Evolutionary conservation across 257 asterid genomes (phyloP).

Genomic region (Solanum tarapatanum): DNA sequence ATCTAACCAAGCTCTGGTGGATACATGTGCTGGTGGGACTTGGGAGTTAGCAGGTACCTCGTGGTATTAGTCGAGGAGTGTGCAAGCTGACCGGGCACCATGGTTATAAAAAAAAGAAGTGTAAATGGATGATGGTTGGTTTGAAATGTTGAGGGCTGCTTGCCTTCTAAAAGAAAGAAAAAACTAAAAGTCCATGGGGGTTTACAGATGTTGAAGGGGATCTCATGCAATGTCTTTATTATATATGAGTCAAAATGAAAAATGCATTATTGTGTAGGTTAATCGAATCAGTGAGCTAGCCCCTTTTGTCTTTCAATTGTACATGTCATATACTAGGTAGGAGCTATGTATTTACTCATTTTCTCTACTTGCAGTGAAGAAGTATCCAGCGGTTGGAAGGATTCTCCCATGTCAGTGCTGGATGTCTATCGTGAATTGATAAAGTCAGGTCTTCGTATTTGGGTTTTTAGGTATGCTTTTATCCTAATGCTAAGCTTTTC

Average conservation of each 20-base stretch:
- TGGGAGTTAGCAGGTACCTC: neutral
- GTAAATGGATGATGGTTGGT: neutral
- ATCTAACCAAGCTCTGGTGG: neutral
- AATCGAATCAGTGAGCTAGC: neutral
- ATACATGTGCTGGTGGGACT: neutral
- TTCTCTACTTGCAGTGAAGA: slow-evolving; percentile 33
- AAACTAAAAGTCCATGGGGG: neutral
- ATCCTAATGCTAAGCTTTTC: slow-evolving; percentile 3
- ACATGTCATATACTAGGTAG: neutral
- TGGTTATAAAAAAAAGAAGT: neutral
- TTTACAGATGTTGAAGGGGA: neutral
- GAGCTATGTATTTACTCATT: neutral
- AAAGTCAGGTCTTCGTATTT: slow-evolving; percentile 60
- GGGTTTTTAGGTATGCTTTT: slow-evolving; percentile 78
- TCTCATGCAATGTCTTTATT: neutral
- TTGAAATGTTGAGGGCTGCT: neutral
- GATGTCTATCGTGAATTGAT: slow-evolving; percentile 67
- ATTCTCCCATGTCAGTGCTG: slow-evolving; percentile 63
- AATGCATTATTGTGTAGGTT: neutral
- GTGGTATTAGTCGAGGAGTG: neutral
- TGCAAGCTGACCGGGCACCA: neutral
- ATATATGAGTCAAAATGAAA: neutral
- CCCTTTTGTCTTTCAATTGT: neutral
- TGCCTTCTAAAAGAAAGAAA: neutral
- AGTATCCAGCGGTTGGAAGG: slow-evolving; percentile 57